Conservation (phyloP, 2,329 filamentous ascomycete genomes). For the Hymenoscyphus fructigenus region DNA sequence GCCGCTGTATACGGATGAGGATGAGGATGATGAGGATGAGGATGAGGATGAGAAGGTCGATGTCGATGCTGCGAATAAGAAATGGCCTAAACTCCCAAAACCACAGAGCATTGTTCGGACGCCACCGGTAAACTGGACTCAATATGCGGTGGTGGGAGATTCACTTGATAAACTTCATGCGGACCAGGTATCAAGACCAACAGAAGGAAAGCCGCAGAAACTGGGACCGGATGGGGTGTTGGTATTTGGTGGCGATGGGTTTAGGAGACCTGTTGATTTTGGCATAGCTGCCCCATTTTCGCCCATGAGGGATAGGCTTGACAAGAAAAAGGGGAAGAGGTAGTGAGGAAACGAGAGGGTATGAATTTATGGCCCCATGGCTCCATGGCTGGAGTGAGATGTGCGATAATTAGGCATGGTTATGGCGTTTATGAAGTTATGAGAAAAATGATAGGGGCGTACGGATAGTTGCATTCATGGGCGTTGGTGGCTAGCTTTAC, state of each 20-base stretch:
- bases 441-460: not conserved
- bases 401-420: not conserved
- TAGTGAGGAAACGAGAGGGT: conserved; percentile 6
- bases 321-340: conserved; percentile 32
- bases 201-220: conserved; percentile 51
- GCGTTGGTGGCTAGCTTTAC: not conserved
- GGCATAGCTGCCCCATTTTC: conserved; percentile 59
- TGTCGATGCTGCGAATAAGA: not conserved
- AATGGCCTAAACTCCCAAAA: conserved; percentile 67
- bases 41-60: conserved; percentile 33
- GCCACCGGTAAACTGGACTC: conserved; percentile 90
- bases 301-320: conserved; percentile 51
- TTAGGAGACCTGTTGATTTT: conserved; percentile 45
- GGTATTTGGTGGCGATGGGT: conserved; percentile 40
- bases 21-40: conserved; percentile 37
- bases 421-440: conserved; percentile 7
- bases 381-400: not conserved
- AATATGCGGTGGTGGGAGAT: conserved; percentile 87
- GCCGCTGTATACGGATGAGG: conserved; percentile 28
- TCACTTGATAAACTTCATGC: conserved; percentile 81
- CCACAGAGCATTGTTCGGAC: conserved; percentile 82
- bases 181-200: conserved; percentile 70
- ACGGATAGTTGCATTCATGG: not conserved
- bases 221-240: conserved; percentile 48
- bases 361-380: not conserved